Conservation (phyloP, 2,329 filamentous ascomycete genomes). For the Bipolaris gigantea region DNA sequence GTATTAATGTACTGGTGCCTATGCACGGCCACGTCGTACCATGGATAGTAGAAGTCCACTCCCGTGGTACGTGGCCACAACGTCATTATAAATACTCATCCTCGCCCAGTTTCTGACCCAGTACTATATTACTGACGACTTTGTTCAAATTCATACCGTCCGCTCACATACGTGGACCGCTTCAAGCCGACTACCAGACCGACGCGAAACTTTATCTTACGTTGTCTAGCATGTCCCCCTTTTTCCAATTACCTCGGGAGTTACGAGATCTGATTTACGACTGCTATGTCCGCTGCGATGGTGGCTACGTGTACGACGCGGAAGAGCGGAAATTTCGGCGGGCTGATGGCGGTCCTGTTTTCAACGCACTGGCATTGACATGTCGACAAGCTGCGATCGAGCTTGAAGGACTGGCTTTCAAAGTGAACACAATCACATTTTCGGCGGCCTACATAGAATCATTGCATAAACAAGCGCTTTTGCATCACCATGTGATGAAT, state of each 20-base stretch:
- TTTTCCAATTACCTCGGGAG: conserved; percentile 12
- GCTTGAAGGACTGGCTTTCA: not conserved
- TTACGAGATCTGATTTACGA: conserved; percentile 14
- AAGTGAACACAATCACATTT: not conserved
- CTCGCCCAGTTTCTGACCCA: not conserved
- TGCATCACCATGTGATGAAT: not conserved
- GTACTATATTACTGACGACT: not conserved
- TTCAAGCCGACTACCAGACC: not conserved
- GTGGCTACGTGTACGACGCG: conserved; percentile 9
- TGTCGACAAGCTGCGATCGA: not conserved
- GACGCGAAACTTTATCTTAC: not conserved
- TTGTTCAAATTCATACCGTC: not conserved
- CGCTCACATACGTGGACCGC: not conserved
- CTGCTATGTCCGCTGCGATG: conserved; percentile 7
- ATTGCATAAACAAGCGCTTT: not conserved
- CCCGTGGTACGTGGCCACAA: not conserved
- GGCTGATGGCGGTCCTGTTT: not conserved
- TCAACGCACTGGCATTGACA: not conserved
- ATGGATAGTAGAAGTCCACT: not conserved
- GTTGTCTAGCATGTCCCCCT: not conserved
- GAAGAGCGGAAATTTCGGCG: not conserved
- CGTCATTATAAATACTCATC: not conserved
- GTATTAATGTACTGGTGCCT: not conserved
- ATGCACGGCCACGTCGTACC: not conserved
- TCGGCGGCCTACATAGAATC: not conserved